phyloP scores from a whole-genome alignment of 148 eudicot species.

The Cornus kousa region DNA sequence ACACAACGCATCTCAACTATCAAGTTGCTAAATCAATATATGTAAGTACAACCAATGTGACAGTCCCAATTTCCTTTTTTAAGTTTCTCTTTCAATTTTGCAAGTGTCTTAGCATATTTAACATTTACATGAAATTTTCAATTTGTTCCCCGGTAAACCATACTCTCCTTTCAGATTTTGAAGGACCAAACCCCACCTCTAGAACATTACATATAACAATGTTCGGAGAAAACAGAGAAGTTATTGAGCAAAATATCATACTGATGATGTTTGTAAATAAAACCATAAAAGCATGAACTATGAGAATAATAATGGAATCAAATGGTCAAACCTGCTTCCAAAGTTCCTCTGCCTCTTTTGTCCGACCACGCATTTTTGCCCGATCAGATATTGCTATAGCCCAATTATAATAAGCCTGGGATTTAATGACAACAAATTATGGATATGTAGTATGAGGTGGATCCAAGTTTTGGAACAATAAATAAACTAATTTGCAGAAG shows the following conservation, averaged over 20 bases:
- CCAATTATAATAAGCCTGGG: conserved; percentile 78
- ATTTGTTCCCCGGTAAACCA: not conserved
- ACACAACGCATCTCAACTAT: not conserved
- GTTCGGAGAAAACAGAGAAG: not conserved
- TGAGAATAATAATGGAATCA: not conserved
- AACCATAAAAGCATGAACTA: not conserved
- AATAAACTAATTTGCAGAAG: not conserved
- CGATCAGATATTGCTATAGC: conserved; percentile 98
- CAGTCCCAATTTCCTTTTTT: no score
- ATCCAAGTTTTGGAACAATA: not conserved
- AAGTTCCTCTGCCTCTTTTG: conserved; percentile 94
- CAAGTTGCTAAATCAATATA: no score
- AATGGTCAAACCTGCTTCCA: conserved; percentile 76
- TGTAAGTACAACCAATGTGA: no score
- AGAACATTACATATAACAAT: not conserved
- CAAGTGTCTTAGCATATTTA: no score
- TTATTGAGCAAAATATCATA: not conserved
- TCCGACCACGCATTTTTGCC: conserved; percentile 96
- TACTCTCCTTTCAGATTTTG: no score
- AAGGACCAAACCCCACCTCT: not conserved
- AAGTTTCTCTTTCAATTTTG: no score
- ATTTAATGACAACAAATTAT: conserved; percentile 4
- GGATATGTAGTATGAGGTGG: not conserved
- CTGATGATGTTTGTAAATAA: not conserved
- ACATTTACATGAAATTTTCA: no score